phyloP scores from a whole-genome alignment of 768 basidiomycete species.

The Serpula lacrymans region DNA sequence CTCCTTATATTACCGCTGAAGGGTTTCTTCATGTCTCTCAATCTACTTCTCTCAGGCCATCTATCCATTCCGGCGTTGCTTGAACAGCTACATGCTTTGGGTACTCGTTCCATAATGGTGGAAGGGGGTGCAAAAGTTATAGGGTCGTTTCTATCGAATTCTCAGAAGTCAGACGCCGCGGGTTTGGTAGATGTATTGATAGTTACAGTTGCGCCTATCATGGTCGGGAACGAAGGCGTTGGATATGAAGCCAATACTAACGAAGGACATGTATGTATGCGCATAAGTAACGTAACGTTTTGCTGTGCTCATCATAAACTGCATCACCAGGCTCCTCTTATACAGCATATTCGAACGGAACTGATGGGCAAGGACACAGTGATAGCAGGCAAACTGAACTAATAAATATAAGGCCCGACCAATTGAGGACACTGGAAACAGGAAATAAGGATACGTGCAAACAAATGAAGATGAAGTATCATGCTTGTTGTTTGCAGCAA shows the following conservation, averaged over 20 bases:
- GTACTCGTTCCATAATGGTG: constrained; percentile 82
- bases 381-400: constrained; percentile 17
- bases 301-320: background rate
- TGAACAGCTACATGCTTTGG: constrained; percentile 45
- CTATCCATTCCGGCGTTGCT: constrained; percentile 52
- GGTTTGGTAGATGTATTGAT: constrained; percentile 67
- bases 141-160: constrained; percentile 37
- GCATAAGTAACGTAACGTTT: background rate
- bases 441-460: too few species aligned
- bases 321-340: constrained; percentile 15
- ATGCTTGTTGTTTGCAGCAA: too few species aligned
- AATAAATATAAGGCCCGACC: too few species aligned
- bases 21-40: constrained; percentile 7
- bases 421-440: too few species aligned
- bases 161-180: constrained; percentile 6
- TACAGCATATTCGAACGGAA: constrained; percentile 25
- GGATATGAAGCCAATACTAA: constrained; percentile 42
- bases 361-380: constrained; percentile 32
- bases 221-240: constrained; percentile 74
- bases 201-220: constrained; percentile 81
- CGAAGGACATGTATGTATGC: constrained; percentile 9
- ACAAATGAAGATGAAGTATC: too few species aligned
- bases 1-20: constrained; percentile 1
- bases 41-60: constrained; percentile 24
- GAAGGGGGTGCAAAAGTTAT: constrained; percentile 92